Evolutionary conservation across 1,139 yeast species (phyloP), one percentile per base, ranked within the genome.

Genomic region (Candida sanyaensis): DNA sequence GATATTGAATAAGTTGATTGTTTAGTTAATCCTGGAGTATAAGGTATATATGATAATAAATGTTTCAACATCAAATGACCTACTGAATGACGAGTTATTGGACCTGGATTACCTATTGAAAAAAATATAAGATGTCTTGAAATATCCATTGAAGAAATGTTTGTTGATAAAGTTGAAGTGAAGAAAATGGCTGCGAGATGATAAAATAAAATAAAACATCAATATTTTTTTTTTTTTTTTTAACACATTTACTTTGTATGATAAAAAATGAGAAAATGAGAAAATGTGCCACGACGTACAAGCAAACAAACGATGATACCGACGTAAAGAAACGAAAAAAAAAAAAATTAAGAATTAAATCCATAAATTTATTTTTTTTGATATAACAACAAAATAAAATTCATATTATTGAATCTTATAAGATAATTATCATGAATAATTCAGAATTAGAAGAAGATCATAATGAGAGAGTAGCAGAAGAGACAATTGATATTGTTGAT

Each of bases 61-160:
- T 60, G 55, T 41, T 64, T 62, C n/a, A 74, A 61, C 41, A 64
- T 66, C 43, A 60, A 55, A 51, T 75, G 78, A 6, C 79, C 79
- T 2, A 65, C 61, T 0, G 78, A 73, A 48, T 75, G 80, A 11
- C 79, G 59, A 27, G 60, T 67, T 13, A 63, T 55, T 1, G 69
- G 65, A 0, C 78, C 78, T 1, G 79, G 79, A 52, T 75, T 75
- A 1, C 80, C 79, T 28, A 75, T 62, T 5, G 78, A 73, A 49
- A 72, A 68, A 27, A 74, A 50, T 1, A 71, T 61, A 9, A 69
- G 43, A 12, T 28, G 47, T 31, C 23, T 32, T 38, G 21, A 12
- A 12, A 17, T 17, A 17, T 28, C 32, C 39, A 36, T 33, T 33
- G 23, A 5, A 6, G 4, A 26, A 6, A 13, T 7, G 24, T 13